Evolutionary conservation across 1,139 yeast genomes (phyloP).

Genomic region (Taphrina pruni): DNA sequence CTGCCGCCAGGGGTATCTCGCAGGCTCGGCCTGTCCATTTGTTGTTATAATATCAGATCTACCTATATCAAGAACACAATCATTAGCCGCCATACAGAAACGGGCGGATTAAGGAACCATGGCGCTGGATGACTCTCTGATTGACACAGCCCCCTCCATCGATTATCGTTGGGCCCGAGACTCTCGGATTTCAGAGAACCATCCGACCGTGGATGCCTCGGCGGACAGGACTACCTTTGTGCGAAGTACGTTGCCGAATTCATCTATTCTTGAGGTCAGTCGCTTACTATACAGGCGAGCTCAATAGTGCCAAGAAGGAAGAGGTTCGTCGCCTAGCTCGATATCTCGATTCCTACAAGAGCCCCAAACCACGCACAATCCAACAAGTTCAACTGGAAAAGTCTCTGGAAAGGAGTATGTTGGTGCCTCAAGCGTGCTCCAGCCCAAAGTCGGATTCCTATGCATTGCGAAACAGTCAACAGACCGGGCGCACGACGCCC

Average conservation of each 20-base stretch:
- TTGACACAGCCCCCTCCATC: constrained; percentile 24
- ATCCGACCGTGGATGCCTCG: constrained; percentile 22
- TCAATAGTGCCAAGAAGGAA: constrained; percentile 14
- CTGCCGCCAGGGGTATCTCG: too few relatives aligned
- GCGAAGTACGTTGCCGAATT: not conserved
- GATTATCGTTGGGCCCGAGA: constrained; percentile 29
- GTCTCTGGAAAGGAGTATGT: not conserved
- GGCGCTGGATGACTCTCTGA: constrained; percentile 23
- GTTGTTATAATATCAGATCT: too few relatives aligned
- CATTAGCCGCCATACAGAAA: too few relatives aligned
- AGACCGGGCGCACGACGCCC: not conserved
- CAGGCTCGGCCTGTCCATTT: too few relatives aligned
- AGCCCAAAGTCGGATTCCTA: constrained; percentile 21
- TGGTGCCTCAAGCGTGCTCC: constrained; percentile 31
- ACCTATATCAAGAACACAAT: too few relatives aligned
- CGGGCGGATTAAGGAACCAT: too few relatives aligned
- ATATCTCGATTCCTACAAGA: constrained; percentile 10
- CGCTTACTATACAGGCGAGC: constrained; percentile 8
- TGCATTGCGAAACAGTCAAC: not conserved
- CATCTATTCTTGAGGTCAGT: not conserved
- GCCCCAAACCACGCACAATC: constrained; percentile 4
- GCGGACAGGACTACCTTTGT: constrained; percentile 18
- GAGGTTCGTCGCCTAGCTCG: constrained; percentile 15
- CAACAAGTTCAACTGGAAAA: not conserved
- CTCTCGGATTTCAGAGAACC: constrained; percentile 31